Conservation (phyloP, 2,329 filamentous ascomycete genomes). For the Cladobotryum mycophilum region DNA sequence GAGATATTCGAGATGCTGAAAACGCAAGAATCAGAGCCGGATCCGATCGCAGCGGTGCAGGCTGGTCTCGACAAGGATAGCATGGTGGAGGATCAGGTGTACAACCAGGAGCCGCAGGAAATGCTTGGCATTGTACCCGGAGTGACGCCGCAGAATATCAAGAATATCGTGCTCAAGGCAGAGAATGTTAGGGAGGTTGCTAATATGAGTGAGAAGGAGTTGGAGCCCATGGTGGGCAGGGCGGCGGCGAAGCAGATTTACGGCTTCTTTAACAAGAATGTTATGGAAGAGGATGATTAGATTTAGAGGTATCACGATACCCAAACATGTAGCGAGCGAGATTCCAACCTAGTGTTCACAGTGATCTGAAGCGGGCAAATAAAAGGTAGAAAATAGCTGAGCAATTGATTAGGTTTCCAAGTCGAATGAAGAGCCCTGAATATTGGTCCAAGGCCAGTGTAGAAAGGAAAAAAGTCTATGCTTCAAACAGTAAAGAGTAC, state of each 20-base stretch:
- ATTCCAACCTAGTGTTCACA: too few species aligned
- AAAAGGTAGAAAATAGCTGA: too few species aligned
- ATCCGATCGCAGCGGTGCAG: constrained; percentile 79
- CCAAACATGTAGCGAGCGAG: too few species aligned
- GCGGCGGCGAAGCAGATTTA: constrained; percentile 71
- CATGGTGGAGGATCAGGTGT: constrained; percentile 60
- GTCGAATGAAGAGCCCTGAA: too few species aligned
- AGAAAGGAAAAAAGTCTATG: too few species aligned
- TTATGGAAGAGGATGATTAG: constrained; percentile 43
- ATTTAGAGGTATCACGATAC: constrained; percentile 11
- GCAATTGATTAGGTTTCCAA: too few species aligned
- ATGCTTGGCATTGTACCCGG: constrained; percentile 84
- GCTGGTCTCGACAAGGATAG: constrained; percentile 60
- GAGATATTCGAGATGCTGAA: constrained; percentile 96
- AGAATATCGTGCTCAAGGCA: constrained; percentile 63
- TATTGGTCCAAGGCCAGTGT: too few species aligned
- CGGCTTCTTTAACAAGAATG: constrained; percentile 69
- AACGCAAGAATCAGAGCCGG: constrained; percentile 80
- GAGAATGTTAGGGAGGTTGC: constrained; percentile 76
- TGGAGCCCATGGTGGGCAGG: constrained; percentile 69
- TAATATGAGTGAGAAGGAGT: constrained; percentile 71
- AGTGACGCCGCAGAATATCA: constrained; percentile 71
- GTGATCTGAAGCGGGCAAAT: too few species aligned
- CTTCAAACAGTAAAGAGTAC: too few species aligned
- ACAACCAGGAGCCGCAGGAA: constrained; percentile 81